These are phyloP conservation scores for Plasmodium reichenowi DNA, from an alignment of 169 alveolate genomes.

Conservation along the genomic window DNA sequence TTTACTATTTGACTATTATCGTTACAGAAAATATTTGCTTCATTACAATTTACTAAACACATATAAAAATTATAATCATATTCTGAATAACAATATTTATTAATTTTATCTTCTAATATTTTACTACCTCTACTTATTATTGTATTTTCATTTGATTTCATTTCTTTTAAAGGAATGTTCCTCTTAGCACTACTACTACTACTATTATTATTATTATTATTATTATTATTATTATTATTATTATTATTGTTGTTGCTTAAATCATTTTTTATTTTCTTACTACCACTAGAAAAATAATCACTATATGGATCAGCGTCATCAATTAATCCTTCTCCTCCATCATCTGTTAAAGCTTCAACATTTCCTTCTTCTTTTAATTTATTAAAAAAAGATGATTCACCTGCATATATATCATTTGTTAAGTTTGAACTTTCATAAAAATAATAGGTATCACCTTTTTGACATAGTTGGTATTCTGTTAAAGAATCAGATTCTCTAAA, in stretches of 20 bases:
- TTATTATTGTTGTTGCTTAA: background rate
- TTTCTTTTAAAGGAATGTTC: slow-evolving; percentile 5
- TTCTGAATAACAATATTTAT: slow-evolving; percentile 49
- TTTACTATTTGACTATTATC: slow-evolving; percentile 35
- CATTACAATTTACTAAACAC: slow-evolving; percentile 69
- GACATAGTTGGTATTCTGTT: slow-evolving; percentile 65
- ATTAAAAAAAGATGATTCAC: slow-evolving; percentile 48
- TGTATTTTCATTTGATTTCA: slow-evolving; percentile 47
- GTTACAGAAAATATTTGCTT: slow-evolving; percentile 62
- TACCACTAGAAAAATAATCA: background rate
- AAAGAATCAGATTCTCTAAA: slow-evolving; percentile 53
- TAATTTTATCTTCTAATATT: slow-evolving; percentile 68
- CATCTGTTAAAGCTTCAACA: slow-evolving; percentile 1
- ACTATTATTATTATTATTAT: background rate
- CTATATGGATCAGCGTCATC: background rate
- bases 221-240: background rate
- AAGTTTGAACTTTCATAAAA: slow-evolving; percentile 71
- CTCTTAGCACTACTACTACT: background rate
- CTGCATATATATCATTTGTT: background rate
- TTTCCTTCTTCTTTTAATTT: background rate
- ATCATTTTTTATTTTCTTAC: background rate
- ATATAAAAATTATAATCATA: slow-evolving; percentile 53
- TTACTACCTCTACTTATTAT: slow-evolving; percentile 71
- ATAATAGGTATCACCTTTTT: slow-evolving; percentile 75
- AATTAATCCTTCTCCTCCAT: background rate